Conservation (phyloP, 768 basidiomycete genomes). For the Leccinum variicolor region DNA sequence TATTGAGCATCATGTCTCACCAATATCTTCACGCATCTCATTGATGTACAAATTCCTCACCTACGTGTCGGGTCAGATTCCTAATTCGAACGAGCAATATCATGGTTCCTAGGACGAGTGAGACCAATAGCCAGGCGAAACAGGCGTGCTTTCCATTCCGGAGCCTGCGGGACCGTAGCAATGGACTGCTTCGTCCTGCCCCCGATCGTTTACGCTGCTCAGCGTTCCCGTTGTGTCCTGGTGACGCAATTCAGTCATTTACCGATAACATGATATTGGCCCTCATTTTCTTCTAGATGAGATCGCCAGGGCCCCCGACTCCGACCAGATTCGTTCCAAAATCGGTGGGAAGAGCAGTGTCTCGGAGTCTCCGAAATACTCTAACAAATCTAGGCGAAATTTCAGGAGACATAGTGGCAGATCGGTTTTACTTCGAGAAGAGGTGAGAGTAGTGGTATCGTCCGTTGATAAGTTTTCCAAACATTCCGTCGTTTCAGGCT, state of each 20-base stretch:
- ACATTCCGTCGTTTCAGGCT: slow-evolving; percentile 15
- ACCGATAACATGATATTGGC: slow-evolving; percentile 8
- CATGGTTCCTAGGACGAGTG: slow-evolving; percentile 12
- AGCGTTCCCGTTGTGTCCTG: slow-evolving; percentile 9
- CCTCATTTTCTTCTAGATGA: slow-evolving; percentile 11
- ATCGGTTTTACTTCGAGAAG: not conserved
- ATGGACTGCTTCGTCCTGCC: slow-evolving; percentile 17
- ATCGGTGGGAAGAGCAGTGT: not conserved
- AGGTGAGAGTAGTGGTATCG: not conserved
- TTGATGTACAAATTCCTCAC: slow-evolving; percentile 19
- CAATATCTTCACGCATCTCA: slow-evolving; percentile 9
- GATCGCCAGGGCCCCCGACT: slow-evolving; percentile 17
- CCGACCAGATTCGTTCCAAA: slow-evolving; percentile 12
- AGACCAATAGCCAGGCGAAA: slow-evolving; percentile 26
- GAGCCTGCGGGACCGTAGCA: slow-evolving; percentile 22
- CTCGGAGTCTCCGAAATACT: not conserved
- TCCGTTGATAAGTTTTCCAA: slow-evolving; percentile 1
- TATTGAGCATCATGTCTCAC: slow-evolving; percentile 14
- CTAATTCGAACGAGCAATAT: slow-evolving; percentile 19
- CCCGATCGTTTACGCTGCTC: slow-evolving; percentile 16
- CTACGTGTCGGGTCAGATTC: slow-evolving; percentile 19
- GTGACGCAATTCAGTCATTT: slow-evolving; percentile 27
- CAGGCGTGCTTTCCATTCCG: slow-evolving; percentile 30
- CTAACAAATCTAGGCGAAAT: not conserved
- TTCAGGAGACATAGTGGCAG: not conserved